phyloP scores from a whole-genome alignment of 2,329 filamentous ascomycete genomes.

The Fonsecaea erecta region DNA sequence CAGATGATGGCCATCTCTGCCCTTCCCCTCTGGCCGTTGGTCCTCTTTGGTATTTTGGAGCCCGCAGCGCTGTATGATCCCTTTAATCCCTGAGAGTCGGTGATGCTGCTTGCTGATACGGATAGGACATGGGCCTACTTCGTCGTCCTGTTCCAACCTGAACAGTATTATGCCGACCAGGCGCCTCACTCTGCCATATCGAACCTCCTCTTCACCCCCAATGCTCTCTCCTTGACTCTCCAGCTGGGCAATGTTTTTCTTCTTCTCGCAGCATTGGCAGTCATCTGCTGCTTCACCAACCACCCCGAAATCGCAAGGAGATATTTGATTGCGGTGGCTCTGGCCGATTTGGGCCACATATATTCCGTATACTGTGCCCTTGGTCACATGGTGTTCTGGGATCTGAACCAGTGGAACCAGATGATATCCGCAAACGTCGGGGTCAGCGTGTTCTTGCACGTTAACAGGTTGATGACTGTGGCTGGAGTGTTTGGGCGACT shows the following conservation, averaged over 20 bases:
- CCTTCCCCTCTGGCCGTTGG: constrained; percentile 66
- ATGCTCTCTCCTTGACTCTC: constrained; percentile 62
- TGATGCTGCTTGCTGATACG: constrained; percentile 4
- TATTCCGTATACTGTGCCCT: constrained; percentile 64
- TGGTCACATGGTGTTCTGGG: constrained; percentile 59
- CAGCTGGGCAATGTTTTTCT: constrained; percentile 74
- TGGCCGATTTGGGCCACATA: constrained; percentile 71
- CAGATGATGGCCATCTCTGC: constrained; percentile 60
- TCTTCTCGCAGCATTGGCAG: constrained; percentile 66
- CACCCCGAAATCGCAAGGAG: constrained; percentile 69
- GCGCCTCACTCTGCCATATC: constrained; percentile 50
- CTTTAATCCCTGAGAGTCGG: neutral
- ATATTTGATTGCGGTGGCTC: constrained; percentile 68
- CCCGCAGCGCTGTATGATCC: constrained; percentile 67
- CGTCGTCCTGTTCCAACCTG: constrained; percentile 59
- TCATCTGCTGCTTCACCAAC: constrained; percentile 67
- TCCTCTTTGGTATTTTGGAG: constrained; percentile 71
- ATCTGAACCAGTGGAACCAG: constrained; percentile 66
- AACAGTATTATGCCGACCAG: constrained; percentile 69
- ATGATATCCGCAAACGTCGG: constrained; percentile 76
- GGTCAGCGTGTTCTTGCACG: constrained; percentile 64
- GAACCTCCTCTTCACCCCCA: constrained; percentile 45
- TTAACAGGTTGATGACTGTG: constrained; percentile 63
- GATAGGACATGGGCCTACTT: constrained; percentile 62
- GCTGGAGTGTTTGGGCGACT: constrained; percentile 61